Conservation (phyloP, 2,329 filamentous ascomycete genomes). For the Hymenotorrendiella dingleyae region DNA sequence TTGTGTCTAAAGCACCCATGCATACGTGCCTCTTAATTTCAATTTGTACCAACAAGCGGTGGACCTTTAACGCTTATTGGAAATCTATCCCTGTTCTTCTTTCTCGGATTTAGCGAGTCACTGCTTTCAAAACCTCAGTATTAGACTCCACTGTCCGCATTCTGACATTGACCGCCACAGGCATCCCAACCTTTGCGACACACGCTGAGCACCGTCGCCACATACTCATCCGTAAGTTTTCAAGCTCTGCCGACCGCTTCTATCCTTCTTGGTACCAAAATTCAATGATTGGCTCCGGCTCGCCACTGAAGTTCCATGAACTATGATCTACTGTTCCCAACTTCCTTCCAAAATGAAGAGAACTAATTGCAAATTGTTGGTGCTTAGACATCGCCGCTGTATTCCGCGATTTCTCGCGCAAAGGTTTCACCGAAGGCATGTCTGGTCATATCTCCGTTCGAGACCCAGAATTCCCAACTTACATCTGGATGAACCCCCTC, state of each 20-base stretch:
- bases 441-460: conserved; percentile 62
- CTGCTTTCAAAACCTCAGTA: not conserved
- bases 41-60: too few relatives aligned
- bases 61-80: too few relatives aligned
- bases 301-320: too few relatives aligned
- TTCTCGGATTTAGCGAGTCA: not conserved
- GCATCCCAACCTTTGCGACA: conserved; percentile 50
- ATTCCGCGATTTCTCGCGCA: conserved; percentile 62
- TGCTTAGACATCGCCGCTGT: conserved; percentile 65
- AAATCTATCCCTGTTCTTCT: not conserved
- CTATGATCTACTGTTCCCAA: too few relatives aligned
- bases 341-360: too few relatives aligned
- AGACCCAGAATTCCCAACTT: conserved; percentile 54
- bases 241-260: too few relatives aligned
- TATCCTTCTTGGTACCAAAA: too few relatives aligned
- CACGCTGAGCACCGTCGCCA: conserved; percentile 54
- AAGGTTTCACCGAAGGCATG: conserved; percentile 64
- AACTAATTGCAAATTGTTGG: too few relatives aligned
- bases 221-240: conserved; percentile 55
- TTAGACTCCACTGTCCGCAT: not conserved
- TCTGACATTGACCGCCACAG: conserved; percentile 26
- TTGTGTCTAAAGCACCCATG: not conserved
- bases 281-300: too few relatives aligned
- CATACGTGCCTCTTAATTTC: not conserved
- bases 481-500: conserved; percentile 66